phyloP scores from a whole-genome alignment of 257 asterid genomes.

The Nicotiana benthamiana region DNA sequence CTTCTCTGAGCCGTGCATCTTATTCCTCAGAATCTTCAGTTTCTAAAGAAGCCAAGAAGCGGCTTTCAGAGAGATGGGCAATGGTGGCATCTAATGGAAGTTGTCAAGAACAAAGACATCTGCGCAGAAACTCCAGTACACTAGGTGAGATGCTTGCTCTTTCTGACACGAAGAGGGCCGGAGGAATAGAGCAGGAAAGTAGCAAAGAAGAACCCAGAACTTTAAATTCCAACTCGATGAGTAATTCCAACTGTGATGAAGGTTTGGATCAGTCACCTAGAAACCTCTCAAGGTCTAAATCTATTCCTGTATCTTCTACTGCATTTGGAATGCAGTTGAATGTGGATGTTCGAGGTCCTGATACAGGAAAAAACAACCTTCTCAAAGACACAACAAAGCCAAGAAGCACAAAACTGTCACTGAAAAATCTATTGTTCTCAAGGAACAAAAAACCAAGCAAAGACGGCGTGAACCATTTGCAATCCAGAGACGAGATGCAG shows the following conservation, averaged over 20 bases:
- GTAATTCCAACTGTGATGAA: slow-evolving; percentile 27
- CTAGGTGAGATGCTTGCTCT: slow-evolving; percentile 99
- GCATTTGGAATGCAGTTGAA: slow-evolving; percentile 36
- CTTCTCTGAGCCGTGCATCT: slow-evolving; percentile 81
- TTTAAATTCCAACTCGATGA: slow-evolving; percentile 19
- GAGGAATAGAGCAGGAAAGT: slow-evolving; percentile 26
- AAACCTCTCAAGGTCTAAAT: slow-evolving; percentile 74
- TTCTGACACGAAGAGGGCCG: slow-evolving; percentile 61
- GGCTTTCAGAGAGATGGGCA: slow-evolving; percentile 97
- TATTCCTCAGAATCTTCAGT: slow-evolving; percentile 94
- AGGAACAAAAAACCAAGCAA: slow-evolving; percentile 52
- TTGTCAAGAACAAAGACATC: slow-evolving; percentile 58
- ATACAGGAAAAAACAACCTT: slow-evolving; percentile 26
- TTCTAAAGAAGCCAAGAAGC: slow-evolving; percentile 92
- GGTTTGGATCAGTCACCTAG: slow-evolving; percentile 33
- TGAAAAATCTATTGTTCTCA: slow-evolving; percentile 69
- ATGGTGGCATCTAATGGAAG: slow-evolving; percentile 71
- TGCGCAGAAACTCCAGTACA: slow-evolving; percentile 72
- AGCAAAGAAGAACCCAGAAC: slow-evolving; percentile 28
- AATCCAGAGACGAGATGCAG: slow-evolving; percentile 28
- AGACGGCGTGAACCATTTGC: slow-evolving; percentile 29
- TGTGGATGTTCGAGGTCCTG: slow-evolving; percentile 26
- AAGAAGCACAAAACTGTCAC: slow-evolving; percentile 52
- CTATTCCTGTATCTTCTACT: slow-evolving; percentile 70
- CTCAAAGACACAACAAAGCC: slow-evolving; percentile 39